Evolutionary conservation across 176 grass and related monocot genomes (phyloP).

Genomic region (Sorghum bicolor): Sorghum_bicolor_NCBIv3 NC_012875.2:54640501-54641000

Average conservation of each 20-base stretch:
- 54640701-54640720: conserved; percentile 1
- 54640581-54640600: conserved; percentile 1
- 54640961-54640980: neutral
- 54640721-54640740: neutral
- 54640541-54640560: neutral
- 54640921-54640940: neutral
- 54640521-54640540: conserved; percentile 42
- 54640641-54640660: neutral
- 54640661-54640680: neutral
- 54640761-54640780: neutral
- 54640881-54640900: neutral
- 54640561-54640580: neutral
- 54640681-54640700: neutral
- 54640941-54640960: neutral
- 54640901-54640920: neutral
- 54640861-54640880: neutral
- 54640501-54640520: conserved; percentile 99
- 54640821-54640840: neutral
- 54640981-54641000: neutral
- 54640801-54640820: neutral
- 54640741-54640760: neutral
- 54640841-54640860: neutral
- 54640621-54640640: conserved; percentile 9
- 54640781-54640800: neutral
- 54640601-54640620: neutral